Evolutionary conservation across 106 monocot genomes (phyloP), one percentile per base, ranked within the genome.

Genomic region (Triglochin maritima): DNA sequence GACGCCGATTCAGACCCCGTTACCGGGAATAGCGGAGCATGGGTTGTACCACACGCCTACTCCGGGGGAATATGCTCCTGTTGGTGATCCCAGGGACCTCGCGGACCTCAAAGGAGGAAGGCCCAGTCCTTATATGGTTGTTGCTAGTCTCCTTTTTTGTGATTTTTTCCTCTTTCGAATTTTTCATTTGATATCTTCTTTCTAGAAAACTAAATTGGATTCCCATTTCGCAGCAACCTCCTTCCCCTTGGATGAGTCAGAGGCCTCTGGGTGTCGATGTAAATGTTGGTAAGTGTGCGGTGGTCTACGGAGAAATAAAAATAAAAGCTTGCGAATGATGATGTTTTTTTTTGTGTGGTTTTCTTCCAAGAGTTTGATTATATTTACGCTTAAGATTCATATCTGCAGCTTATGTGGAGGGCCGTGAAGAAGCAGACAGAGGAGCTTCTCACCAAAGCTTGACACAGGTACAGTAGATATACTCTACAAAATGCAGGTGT

Each of bases 231-330:
- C 81, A 96, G 96, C 87, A 76, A 67, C 80, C 91, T 16, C 96
- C 96, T 67, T 98, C 96, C 62, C 86, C 96, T 17, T 98, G 91
- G 96, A 84, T 81, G 80, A 86, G 12, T 67, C 87, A 85, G 72
- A 79, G 88, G n/a, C 85, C 96, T 49, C 62, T 98, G 9, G 96
- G 96, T 52, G 96, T 98, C 78, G 96, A 98, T 79, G 96, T 98
- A 67, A 98, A 98, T 91, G 84, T 91, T n/a, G 96, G 96, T 98
- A 78, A 69, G 91, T 80, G n/a, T 47, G 58, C 47, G 5, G 64
- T 8, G 13, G 15, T 49, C 46, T 14, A 7, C 14, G 14, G 4
- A 57, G 47, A 9, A 46, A 46, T 47, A 56, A 50, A 44, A 62
- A 44, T 6, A 44, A 4, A 11, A 47, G 7, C n/a, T 69, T 69